Evolutionary conservation across 495 filamentous ascomycete species (phyloP), one percentile per base, ranked within the genome.

Genomic region (Penicillium ochrochloron): DNA sequence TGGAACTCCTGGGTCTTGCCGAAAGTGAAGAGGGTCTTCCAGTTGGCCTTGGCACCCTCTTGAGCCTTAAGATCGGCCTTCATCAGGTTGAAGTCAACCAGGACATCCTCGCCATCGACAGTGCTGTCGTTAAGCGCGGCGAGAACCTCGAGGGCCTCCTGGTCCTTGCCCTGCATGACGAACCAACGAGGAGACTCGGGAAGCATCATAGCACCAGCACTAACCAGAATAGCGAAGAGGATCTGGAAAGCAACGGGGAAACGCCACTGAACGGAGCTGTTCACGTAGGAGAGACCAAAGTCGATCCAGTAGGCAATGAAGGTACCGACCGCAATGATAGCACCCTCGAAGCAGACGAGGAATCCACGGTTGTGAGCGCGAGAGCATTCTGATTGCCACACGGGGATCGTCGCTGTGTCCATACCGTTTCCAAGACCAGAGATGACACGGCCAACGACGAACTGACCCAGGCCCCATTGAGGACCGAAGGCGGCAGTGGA

Each of bases 221-320:
- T 81, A 66, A 92, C 83, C 61, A 88, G 69, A 8, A 92, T 53
- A 9, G 86, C 89, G 68, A 93, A 92, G 56, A 92, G 48, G 55
- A 90, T 82, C 81, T 94, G 91, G 83, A 94, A 91, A 9, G 90
- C 88, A 61, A 93, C 89, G 10, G 91, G 91, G 78, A 93, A 84
- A 11, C 84, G 79, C 89, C 89, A 92, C 15, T 73, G 69, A 35
- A 75, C 69, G 14, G 71, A 74, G 37, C 34, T 54, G n/a, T 73
- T 34, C 55, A 75, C 76, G 69, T 90, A 94, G 10, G 85, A 86
- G 34, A 88, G 83, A 50, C 91, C 91, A 64, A 90, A 94, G 67
- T 93, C 90, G 61, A 94, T 82, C 91, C 91, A 94, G 79, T 94
- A 94, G 29, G 90, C 90, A 31, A 93, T 87, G 46, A 92, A 76